Conservation (phyloP, 169 alveolate species). For the Plasmodium malariae region DNA sequence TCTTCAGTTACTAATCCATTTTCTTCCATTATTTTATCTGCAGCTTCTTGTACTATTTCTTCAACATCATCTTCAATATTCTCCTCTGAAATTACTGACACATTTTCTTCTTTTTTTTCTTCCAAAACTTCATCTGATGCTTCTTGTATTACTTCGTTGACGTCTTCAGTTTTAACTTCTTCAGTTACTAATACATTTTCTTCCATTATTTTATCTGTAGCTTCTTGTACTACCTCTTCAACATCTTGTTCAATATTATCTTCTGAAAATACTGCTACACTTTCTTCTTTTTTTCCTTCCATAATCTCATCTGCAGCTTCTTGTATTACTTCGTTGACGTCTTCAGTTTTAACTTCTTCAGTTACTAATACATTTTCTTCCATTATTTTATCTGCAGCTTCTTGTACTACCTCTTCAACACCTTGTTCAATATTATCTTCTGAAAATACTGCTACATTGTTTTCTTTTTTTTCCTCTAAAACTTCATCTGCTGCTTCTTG, state of each 20-base stretch:
- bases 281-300: background rate
- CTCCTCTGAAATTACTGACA: background rate
- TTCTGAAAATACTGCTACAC: background rate
- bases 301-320: background rate
- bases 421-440: no score
- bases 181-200: background rate
- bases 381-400: background rate
- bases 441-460: no score
- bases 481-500: background rate
- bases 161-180: background rate
- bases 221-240: background rate
- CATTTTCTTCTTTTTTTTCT: background rate
- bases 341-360: background rate
- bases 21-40: background rate
- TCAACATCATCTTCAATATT: background rate
- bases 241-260: background rate
- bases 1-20: background rate
- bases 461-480: background rate
- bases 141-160: background rate
- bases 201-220: background rate
- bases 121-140: background rate
- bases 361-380: background rate
- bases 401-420: background rate
- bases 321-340: background rate
- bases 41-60: background rate